phyloP scores from a whole-genome alignment of 2,329 filamentous ascomycete genomes.

The Colletotrichum sp. region DNA sequence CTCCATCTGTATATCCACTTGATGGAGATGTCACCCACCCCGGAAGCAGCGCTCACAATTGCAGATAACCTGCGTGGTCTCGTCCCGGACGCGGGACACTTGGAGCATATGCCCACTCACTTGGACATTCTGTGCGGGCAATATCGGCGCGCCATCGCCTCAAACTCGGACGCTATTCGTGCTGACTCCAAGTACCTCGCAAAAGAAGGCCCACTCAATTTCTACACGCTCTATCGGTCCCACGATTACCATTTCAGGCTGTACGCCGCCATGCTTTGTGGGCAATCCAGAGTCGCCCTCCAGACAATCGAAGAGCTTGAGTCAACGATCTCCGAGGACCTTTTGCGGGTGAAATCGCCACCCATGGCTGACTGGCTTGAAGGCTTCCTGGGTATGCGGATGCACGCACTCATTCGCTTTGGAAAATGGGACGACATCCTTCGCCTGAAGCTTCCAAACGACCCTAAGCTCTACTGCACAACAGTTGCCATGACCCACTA shows the following conservation, averaged over 20 bases:
- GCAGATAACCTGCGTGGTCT: conserved; percentile 69
- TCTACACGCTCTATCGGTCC: conserved; percentile 78
- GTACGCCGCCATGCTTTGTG: conserved; percentile 81
- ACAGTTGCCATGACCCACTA: conserved; percentile 74
- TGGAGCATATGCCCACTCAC: conserved; percentile 80
- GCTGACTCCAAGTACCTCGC: conserved; percentile 72
- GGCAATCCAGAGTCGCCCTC: conserved; percentile 65
- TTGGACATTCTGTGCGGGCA: conserved; percentile 77
- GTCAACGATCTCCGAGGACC: conserved; percentile 62
- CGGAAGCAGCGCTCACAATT: conserved; percentile 65
- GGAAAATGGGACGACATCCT: conserved; percentile 74
- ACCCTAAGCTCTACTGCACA: conserved; percentile 68
- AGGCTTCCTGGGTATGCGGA: conserved; percentile 68
- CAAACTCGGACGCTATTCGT: conserved; percentile 69
- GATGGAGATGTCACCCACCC: conserved; percentile 76
- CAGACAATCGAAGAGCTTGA: conserved; percentile 66
- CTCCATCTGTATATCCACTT: conserved; percentile 80
- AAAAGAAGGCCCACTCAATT: conserved; percentile 66
- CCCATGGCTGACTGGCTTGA: conserved; percentile 85
- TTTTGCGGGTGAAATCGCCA: conserved; percentile 68
- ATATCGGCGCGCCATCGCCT: conserved; percentile 69
- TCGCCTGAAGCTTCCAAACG: conserved; percentile 57
- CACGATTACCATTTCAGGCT: conserved; percentile 79
- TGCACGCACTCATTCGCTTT: conserved; percentile 76
- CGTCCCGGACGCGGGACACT: conserved; percentile 72